Evolutionary conservation across 2,329 filamentous ascomycete genomes (phyloP), one percentile per base, ranked within the genome.

Genomic region (Fonsecaea erecta): DNA sequence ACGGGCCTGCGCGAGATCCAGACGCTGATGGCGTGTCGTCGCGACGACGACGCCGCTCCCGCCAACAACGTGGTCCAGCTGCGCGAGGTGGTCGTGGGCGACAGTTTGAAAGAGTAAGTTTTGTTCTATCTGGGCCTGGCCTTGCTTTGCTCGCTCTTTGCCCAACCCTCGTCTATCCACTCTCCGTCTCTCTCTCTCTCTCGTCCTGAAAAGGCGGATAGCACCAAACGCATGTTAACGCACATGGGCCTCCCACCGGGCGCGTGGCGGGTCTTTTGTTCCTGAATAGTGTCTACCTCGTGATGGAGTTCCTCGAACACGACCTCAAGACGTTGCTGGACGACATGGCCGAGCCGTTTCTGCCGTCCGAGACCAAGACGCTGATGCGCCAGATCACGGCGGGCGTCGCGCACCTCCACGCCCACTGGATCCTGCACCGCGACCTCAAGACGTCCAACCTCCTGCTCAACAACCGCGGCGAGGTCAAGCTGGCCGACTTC

Each of bases 251-350:
- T n/a, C n/a, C 46, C 26, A 53, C 51, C 51, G 51, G 37, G 26
- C 24, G n/a, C n/a, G n/a, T n/a, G n/a, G n/a, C n/a, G n/a, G n/a
- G n/a, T n/a, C n/a, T n/a, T n/a, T n/a, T 3, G 70, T 66, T 68
- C 62, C 72, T 73, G 68, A 72, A 77, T 77, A 92, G 89, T 80
- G 90, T 97, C 70, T 96, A 92, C 77, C 87, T 99, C 63, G 95
- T 98, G 68, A 94, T 99, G 84, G 93, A 97, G 75, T 99, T 98
- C 78, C 84, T 97, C 73, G 94, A 98, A 81, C 95, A 99, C 82
- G 95, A 99, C 75, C 87, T 99, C 63, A 96, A 96, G 78, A 91
- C 90, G 62, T 85, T 99, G 63, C 90, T 97, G 69, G 91, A 96
- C 77, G 91, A 96, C 75, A 97, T 98, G 92, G 86, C 90, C 59